Percentiles rank a stretch among this genome's conserved stretches.
Conservation (phyloP, 192 early-diverging fungal genomes). For the Podila epigama region DNA sequence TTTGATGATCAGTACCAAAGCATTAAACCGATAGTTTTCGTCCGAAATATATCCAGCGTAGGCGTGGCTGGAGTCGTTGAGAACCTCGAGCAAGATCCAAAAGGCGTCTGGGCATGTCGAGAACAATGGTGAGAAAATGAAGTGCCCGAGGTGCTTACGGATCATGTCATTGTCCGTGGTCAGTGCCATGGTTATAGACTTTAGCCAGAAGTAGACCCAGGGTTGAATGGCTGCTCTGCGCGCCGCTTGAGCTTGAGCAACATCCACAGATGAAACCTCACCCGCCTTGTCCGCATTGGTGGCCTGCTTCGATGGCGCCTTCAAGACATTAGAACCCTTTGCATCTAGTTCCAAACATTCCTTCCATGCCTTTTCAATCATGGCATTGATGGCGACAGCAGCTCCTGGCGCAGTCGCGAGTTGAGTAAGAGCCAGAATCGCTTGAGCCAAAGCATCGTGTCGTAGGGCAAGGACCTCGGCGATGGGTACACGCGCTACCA, state of each 20-base stretch:
- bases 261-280: neutral
- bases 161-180: slow-evolving; percentile 56
- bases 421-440: slow-evolving; percentile 44
- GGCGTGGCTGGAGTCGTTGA: slow-evolving; percentile 22
- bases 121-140: slow-evolving; percentile 62
- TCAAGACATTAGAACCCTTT: slow-evolving; percentile 9
- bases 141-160: slow-evolving; percentile 64
- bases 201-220: slow-evolving; percentile 64
- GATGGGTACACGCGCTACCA: slow-evolving; percentile 62
- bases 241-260: neutral
- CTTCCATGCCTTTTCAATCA: slow-evolving; percentile 45
- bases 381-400: slow-evolving; percentile 43
- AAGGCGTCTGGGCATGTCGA: slow-evolving; percentile 53
- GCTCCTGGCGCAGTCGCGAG: slow-evolving; percentile 50
- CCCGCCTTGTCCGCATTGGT: neutral
- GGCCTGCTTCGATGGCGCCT: neutral
- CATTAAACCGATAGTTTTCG: slow-evolving; percentile 60
- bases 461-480: slow-evolving; percentile 61
- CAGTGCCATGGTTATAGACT: slow-evolving; percentile 60
- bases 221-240: slow-evolving; percentile 36
- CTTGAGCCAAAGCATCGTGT: slow-evolving; percentile 67
- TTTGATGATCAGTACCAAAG: slow-evolving; percentile 66
- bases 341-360: slow-evolving; percentile 32
- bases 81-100: slow-evolving; percentile 53
- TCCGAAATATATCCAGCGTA: slow-evolving; percentile 35